Base-by-base conservation (phyloP, 2,329 filamentous ascomycete genomes). In the Aureobasidium sp. region DNA sequence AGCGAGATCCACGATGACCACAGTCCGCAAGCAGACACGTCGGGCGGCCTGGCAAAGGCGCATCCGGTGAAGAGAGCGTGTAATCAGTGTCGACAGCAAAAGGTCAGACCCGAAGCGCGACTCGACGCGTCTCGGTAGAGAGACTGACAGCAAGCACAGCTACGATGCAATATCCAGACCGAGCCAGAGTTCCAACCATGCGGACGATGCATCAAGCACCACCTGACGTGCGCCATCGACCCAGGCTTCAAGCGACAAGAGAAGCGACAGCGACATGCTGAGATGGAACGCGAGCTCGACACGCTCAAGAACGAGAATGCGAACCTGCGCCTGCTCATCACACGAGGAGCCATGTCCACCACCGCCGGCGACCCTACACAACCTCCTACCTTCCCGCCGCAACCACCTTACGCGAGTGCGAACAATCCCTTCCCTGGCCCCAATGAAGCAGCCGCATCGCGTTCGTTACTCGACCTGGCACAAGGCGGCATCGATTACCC, bases 221-320 rank as follows among this genome's bases (percentile, higher is more conserved):
- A 88, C 74, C 85, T 93, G 64, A 84, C 87, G 64, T 94, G 90
- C 80, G 90, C 90, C 74, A 93, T 94, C 74, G 89, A 93, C 74
- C 89, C 88, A 69, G 91, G 91, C 74, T 93, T 93, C 77, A 92
- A 91, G 80, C 86, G 89, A 67, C 80, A 92, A 21, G 88, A 89
- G 65, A 94, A 94, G 78, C 83, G 89, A 45, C 89, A 85, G 66
- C 89, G 90, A 72, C 89, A 93, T 74, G 89, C 89, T 69, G 89
- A 92, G 75, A 92, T 92, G 88, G 89, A 91, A 71, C 88, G 86
- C 75, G 88, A 92, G 74, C 89, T 92, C 69, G 87, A 90, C 62
- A 67, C 72, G 47, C 69, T 77, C 66, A 73, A 83, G 79, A 64
- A 66, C 48, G 61, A 66, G 49, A 63, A 63, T n/a, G 51, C 61